Evolutionary conservation across 2,329 filamentous ascomycete species (phyloP).

Genomic region (Proliferodiscus dingleyae): DNA sequence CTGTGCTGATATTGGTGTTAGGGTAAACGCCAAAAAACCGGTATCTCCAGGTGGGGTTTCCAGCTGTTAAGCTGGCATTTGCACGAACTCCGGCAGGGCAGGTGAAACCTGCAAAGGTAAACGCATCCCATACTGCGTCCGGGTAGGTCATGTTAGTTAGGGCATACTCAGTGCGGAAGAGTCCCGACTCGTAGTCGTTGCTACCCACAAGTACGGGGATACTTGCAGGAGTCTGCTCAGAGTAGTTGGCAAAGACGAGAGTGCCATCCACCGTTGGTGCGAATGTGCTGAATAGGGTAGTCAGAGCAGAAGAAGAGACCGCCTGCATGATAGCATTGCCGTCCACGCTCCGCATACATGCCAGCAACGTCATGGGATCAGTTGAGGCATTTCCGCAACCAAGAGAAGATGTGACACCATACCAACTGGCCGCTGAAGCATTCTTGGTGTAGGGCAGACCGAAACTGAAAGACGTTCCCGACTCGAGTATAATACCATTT

Average conservation of each 20-base stretch:
- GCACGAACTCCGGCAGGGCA: conserved; percentile 24
- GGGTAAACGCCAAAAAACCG: conserved; percentile 29
- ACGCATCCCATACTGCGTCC: too few relatives aligned
- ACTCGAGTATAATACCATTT: conserved; percentile 19
- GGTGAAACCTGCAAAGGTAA: too few relatives aligned
- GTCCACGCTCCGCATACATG: conserved; percentile 13
- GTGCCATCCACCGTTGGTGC: conserved; percentile 12
- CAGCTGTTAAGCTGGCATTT: conserved; percentile 9
- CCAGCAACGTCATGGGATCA: conserved; percentile 5
- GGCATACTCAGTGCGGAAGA: conserved; percentile 14
- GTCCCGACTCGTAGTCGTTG: conserved; percentile 23
- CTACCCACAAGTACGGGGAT: conserved; percentile 19
- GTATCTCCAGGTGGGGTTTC: conserved; percentile 31
- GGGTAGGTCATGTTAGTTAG: conserved; percentile 20
- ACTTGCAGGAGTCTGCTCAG: conserved; percentile 6
- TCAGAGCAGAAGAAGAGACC: conserved; percentile 7
- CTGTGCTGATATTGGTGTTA: conserved; percentile 25
- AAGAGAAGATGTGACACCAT: conserved; percentile 11
- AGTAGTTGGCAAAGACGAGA: conserved; percentile 12
- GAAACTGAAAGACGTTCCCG: conserved; percentile 11
- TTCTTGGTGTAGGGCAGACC: neutral
- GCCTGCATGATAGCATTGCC: conserved; percentile 12
- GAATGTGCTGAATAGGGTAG: too few relatives aligned
- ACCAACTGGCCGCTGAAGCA: conserved; percentile 12
- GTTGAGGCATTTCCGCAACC: conserved; percentile 14